A percentile compares a stretch with the other conserved stretches of the same genome.
Conservation (phyloP, 2,329 filamentous ascomycete genomes). For the Graphilbum fragrans region DNA sequence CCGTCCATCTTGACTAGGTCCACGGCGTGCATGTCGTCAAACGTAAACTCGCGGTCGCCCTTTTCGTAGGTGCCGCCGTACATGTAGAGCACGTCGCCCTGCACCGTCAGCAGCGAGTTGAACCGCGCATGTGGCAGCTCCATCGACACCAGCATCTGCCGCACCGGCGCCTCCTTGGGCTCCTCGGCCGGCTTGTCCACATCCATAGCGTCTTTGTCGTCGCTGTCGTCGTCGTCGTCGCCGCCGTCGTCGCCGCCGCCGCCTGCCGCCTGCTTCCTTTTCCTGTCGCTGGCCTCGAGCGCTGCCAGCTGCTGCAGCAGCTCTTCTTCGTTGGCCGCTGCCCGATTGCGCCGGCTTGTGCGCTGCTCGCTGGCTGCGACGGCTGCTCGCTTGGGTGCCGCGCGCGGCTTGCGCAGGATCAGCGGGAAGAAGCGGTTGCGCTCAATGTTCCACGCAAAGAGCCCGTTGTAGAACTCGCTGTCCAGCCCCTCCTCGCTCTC, state of each 20-base stretch:
- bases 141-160: slow-evolving; percentile 55
- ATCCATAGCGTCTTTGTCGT: slow-evolving; percentile 37
- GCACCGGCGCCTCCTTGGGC: slow-evolving; percentile 43
- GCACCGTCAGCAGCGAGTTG: slow-evolving; percentile 80
- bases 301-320: slow-evolving; percentile 76
- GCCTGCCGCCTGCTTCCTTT: background rate
- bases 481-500: slow-evolving; percentile 90
- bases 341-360: slow-evolving; percentile 53
- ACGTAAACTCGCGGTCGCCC: slow-evolving; percentile 87
- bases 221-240: slow-evolving; percentile 38
- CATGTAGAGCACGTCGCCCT: slow-evolving; percentile 85
- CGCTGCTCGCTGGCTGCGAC: slow-evolving; percentile 29
- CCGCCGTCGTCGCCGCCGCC: background rate
- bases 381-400: slow-evolving; percentile 47
- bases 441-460: slow-evolving; percentile 92
- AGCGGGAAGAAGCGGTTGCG: slow-evolving; percentile 90
- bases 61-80: slow-evolving; percentile 95
- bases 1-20: slow-evolving; percentile 93
- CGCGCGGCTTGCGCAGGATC: slow-evolving; percentile 59
- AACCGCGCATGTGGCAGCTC: slow-evolving; percentile 86
- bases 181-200: slow-evolving; percentile 37
- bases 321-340: slow-evolving; percentile 85
- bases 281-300: slow-evolving; percentile 44
- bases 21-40: slow-evolving; percentile 87
- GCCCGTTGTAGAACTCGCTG: slow-evolving; percentile 87